These are phyloP conservation scores for Globisporangium abappressorium DNA, from an alignment of 352 stramenopile genomes.

Conservation along the genomic window DNA sequence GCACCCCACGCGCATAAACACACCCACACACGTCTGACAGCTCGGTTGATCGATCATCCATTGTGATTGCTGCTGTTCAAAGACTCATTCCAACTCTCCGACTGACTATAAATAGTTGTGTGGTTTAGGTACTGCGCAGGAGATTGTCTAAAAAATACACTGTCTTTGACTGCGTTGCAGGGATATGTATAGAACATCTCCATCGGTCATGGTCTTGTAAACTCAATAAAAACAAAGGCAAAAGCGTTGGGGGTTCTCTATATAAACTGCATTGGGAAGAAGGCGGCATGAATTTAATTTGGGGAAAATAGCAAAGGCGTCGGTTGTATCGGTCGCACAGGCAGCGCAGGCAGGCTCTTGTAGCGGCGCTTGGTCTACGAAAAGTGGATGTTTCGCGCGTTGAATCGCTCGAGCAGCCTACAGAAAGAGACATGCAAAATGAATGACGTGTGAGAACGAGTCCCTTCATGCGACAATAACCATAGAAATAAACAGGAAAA, in stretches of 20 bases:
- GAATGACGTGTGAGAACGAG: background rate
- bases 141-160: background rate
- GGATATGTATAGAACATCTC: too few species aligned
- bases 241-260: constrained; percentile 1
- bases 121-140: background rate
- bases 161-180: too few species aligned
- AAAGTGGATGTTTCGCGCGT: constrained; percentile 97
- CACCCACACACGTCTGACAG: too few species aligned
- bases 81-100: background rate
- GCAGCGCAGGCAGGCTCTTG: too few species aligned
- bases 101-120: background rate
- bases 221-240: background rate
- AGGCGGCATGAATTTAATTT: background rate
- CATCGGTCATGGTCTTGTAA: too few species aligned
- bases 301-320: background rate
- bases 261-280: background rate
- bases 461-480: background rate
- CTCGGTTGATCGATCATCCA: too few species aligned
- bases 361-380: constrained; percentile 36
- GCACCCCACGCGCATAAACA: background rate
- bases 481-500: background rate
- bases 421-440: background rate
- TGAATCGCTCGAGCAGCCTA: constrained; percentile 95
- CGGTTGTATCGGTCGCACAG: too few species aligned
- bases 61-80: background rate